A percentile compares a stretch with the other conserved stretches of the same genome.
These are phyloP conservation scores for Salix udensis DNA, from an alignment of 345 rosid species.

Conservation along the genomic window DNA sequence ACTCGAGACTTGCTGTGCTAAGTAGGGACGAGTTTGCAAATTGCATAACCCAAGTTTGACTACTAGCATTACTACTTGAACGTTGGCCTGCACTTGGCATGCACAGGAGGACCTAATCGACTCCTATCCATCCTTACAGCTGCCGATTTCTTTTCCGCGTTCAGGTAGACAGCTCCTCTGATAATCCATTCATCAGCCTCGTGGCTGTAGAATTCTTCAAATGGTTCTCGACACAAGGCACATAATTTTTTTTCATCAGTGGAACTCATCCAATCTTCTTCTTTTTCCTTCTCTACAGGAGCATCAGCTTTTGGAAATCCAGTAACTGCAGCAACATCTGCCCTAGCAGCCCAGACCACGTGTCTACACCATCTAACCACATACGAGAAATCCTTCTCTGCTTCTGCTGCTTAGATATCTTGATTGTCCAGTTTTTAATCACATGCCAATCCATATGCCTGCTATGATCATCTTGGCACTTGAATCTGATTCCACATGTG, in stretches of 20 bases:
- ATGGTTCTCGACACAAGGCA: conserved; percentile 32
- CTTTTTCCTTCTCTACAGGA: neutral
- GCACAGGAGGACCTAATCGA: neutral
- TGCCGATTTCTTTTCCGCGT: neutral
- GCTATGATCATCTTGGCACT: conserved; percentile 35
- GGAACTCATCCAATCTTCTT: neutral
- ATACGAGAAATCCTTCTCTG: conserved; percentile 3
- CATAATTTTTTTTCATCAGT: conserved; percentile 33
- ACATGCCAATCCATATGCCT: conserved; percentile 49
- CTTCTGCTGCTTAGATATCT: neutral
- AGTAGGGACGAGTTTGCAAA: neutral
- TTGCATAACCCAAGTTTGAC: neutral
- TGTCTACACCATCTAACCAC: conserved; percentile 17
- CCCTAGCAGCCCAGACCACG: no score
- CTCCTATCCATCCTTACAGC: neutral
- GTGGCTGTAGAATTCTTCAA: conserved; percentile 45
- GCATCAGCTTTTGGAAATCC: neutral
- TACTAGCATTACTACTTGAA: neutral
- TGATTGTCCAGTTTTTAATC: conserved; percentile 27
- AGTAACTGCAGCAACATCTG: no score
- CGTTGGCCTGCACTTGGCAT: neutral
- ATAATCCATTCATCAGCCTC: conserved; percentile 49
- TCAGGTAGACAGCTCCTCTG: conserved; percentile 36
- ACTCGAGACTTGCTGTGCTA: no score
- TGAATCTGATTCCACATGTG: conserved; percentile 20